Percentiles rank a stretch among this genome's conserved stretches.
phyloP scores from a whole-genome alignment of 192 early-diverging fungal species.

The Entomortierella lignicola region DNA sequence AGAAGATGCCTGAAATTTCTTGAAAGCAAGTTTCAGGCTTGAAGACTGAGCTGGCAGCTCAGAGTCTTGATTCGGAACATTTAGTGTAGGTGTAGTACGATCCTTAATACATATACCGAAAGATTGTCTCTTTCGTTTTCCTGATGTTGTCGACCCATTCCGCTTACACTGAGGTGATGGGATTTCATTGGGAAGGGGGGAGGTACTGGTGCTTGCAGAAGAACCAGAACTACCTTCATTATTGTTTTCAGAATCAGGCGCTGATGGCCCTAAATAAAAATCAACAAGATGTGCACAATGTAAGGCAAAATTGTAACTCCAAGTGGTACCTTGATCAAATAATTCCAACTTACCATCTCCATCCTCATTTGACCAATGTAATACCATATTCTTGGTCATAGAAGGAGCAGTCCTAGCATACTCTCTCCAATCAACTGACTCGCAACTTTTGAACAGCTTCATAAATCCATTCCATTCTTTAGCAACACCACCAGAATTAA shows the following conservation, averaged over 20 bases:
- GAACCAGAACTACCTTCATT: too few species aligned
- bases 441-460: background rate
- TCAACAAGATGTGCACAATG: too few species aligned
- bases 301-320: too few species aligned
- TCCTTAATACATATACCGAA: background rate
- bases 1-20: background rate
- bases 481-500: background rate
- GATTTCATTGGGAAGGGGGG: background rate
- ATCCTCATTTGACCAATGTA: background rate
- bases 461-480: slow-evolving; percentile 5
- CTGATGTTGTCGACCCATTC: background rate
- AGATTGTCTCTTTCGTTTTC: background rate
- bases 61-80: background rate
- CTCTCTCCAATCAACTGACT: background rate
- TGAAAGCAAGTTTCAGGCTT: background rate
- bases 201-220: background rate
- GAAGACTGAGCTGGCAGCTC: background rate
- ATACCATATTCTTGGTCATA: background rate
- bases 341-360: background rate
- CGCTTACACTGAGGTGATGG: background rate
- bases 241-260: too few species aligned
- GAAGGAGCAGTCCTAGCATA: background rate
- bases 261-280: too few species aligned
- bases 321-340: background rate
- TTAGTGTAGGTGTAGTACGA: background rate